Base-by-base conservation (phyloP, 129 eudicot species). In the Scalesia atractyloides region DNA sequence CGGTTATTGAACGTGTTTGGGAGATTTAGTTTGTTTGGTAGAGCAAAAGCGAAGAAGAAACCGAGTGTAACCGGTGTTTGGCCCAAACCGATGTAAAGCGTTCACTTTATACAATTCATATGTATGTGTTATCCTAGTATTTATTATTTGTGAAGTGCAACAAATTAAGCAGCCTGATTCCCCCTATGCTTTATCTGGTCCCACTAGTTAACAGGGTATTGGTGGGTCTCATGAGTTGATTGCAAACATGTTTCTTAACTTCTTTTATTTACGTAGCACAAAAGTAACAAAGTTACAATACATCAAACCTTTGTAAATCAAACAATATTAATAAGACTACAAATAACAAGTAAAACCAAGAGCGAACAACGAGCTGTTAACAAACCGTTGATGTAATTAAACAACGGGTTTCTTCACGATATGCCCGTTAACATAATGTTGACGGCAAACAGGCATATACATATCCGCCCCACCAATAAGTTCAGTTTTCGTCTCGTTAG, bases 361-460 rank as follows among this genome's bases (percentile, higher is more conserved):
- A 47, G 47, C 53, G 62, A 9, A 69, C 46, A 78, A 19, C 33
- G 41, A 36, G 70, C 6, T 58, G 43, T 43, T 19, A 70, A 70
- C 37, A 34, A 51, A 22, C 9, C 15, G 12, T 37, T 11, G 61
- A 50, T 50, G 58, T 12, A 12, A 76, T 57, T 75, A 75, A 24
- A 34, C 58, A 53, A 39, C 20, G 14, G 81, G 70, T 76, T 79
- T 86, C 10, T 80, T 75, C 48, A 80, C 82, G 62, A 43, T 65
- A 24, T 85, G 89, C 30, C 86, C 87, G 12, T 51, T 84, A 15
- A 75, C 85, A 80, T 90, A 95, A 78, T 95, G 99, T 58, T 74
- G 97, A n/a, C 97, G 94, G 72, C 99, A 95, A 64, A 95, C 97
- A 9, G 99, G 99, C 91, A 95, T 95, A 83, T 91, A 95, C 34